These are phyloP conservation scores for Taxawa tesnikishii DNA, from an alignment of 2,329 filamentous ascomycete species.

Conservation along the genomic window DNA sequence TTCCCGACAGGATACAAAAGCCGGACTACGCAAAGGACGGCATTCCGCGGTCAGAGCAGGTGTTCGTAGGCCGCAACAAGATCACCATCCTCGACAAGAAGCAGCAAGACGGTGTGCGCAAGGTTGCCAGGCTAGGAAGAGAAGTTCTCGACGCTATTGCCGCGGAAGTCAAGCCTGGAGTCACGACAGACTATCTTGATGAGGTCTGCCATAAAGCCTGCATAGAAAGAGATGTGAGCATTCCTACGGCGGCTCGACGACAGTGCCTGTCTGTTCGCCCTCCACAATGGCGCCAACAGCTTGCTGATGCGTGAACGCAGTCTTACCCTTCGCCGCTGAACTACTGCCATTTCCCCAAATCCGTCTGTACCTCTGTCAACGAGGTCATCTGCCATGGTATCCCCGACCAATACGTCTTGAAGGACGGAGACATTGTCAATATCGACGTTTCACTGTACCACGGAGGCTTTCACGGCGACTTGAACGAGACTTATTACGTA, in stretches of 20 bases:
- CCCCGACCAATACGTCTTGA: conserved; percentile 73
- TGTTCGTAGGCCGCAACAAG: conserved; percentile 58
- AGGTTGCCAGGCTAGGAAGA: conserved; percentile 73
- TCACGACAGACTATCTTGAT: conserved; percentile 92
- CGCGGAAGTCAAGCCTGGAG: conserved; percentile 70
- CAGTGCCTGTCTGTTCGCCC: conserved; percentile 1
- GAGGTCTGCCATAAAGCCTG: conserved; percentile 92
- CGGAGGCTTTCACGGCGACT: conserved; percentile 85
- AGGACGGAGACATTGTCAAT: conserved; percentile 94
- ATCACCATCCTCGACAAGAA: conserved; percentile 70
- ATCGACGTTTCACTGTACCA: conserved; percentile 94
- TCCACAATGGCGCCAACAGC: too few species aligned
- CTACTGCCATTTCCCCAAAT: conserved; percentile 95
- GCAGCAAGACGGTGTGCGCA: conserved; percentile 81
- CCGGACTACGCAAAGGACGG: conserved; percentile 86
- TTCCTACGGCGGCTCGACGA: background rate
- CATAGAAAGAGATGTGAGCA: conserved; percentile 73
- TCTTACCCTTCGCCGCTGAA: conserved; percentile 91
- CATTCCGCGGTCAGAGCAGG: conserved; percentile 53
- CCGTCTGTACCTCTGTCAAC: conserved; percentile 90
- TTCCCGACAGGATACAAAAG: conserved; percentile 69
- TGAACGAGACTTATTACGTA: conserved; percentile 98
- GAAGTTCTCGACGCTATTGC: conserved; percentile 92
- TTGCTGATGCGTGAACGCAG: conserved; percentile 32
- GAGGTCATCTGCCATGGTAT: conserved; percentile 99